Evolutionary conservation across 2,329 filamentous ascomycete genomes (phyloP), one percentile per base, ranked within the genome.

Genomic region (Tolypocladium endophyticum): DNA sequence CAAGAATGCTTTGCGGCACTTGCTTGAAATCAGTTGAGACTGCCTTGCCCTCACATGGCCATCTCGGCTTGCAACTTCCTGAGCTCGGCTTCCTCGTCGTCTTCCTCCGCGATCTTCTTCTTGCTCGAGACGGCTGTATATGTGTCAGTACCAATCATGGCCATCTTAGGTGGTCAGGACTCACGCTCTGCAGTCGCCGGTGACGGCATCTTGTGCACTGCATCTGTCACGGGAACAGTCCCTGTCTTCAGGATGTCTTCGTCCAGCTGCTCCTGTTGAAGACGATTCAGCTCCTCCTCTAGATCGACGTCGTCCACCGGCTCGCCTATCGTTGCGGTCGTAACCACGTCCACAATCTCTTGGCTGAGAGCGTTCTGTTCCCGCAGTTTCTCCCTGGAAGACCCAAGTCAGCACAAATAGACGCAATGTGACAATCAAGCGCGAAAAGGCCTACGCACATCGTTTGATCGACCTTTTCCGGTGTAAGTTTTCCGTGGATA

Each of bases 71-170:
- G 92, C 67, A 99, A 76, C 77, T 94, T 97, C 75, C 88, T 85
- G 70, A 97, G 80, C 78, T 97, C 93, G 69, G 88, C 93, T 74
- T 97, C 93, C 72, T 97, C 94, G 81, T 97, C 93, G 73, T 97
- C 92, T 73, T 96, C 91, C 71, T 89, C 86, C 66, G 71, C 72
- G 62, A 77, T 76, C 66, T 84, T 67, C 59, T 68, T 70, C 67
- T 68, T 72, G 64, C 59, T 69, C 38, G 72, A 67, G 35, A 73
- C 63, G 58, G 70, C 73, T 75, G 56, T 55, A 52, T 23, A 11
- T 18, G 8, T 36, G 58, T 67, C 53, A 66, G 60, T 54, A 55
- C 18, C 30, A 36, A 23, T 43, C 23, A n/a, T 35, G 1, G 14
- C n/a, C 23, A 16, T 38, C 14, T 30, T 23, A 16, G 11, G 4